These are phyloP conservation scores for Leishmania guyanensis DNA, from an alignment of 208 protist species.

Conservation along the genomic window DNA sequence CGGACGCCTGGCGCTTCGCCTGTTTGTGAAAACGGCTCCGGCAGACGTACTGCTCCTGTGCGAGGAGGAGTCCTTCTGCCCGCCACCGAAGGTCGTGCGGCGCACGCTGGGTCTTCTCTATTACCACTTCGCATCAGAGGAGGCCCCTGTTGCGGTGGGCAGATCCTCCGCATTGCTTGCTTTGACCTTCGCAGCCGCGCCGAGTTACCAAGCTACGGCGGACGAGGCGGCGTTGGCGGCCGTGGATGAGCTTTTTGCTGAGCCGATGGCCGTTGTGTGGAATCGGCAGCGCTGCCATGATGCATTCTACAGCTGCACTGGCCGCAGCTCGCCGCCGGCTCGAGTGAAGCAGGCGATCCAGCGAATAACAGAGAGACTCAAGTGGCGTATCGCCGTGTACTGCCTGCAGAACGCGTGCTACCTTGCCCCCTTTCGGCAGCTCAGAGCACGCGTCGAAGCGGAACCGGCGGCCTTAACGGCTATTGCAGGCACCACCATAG, in stretches of 20 bases:
- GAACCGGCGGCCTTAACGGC: background rate
- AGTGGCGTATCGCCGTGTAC: constrained; percentile 27
- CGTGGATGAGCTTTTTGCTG: constrained; percentile 17
- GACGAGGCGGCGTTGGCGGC: constrained; percentile 15
- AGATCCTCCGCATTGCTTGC: background rate
- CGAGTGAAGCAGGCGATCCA: constrained; percentile 22
- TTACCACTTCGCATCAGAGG: constrained; percentile 32
- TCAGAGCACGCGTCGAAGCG: constrained; percentile 12
- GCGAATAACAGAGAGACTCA: constrained; percentile 15
- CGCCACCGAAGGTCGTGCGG: constrained; percentile 41
- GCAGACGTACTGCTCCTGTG: constrained; percentile 43
- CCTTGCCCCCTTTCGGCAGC: constrained; percentile 13
- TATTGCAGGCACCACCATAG: background rate
- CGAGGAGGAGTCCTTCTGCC: constrained; percentile 40
- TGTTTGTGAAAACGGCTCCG: constrained; percentile 69
- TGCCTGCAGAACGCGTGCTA: constrained; percentile 29
- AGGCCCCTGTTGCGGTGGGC: constrained; percentile 8
- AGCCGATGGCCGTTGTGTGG: constrained; percentile 28
- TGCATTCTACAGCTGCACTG: constrained; percentile 17
- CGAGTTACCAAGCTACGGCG: constrained; percentile 8
- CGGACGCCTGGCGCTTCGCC: constrained; percentile 34
- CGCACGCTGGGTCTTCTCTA: constrained; percentile 49
- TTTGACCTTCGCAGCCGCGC: background rate
- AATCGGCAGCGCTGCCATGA: constrained; percentile 24
- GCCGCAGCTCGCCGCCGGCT: constrained; percentile 16